Evolutionary conservation across 2,329 filamentous ascomycete species (phyloP).

Genomic region (Trichothecium roseum): DNA sequence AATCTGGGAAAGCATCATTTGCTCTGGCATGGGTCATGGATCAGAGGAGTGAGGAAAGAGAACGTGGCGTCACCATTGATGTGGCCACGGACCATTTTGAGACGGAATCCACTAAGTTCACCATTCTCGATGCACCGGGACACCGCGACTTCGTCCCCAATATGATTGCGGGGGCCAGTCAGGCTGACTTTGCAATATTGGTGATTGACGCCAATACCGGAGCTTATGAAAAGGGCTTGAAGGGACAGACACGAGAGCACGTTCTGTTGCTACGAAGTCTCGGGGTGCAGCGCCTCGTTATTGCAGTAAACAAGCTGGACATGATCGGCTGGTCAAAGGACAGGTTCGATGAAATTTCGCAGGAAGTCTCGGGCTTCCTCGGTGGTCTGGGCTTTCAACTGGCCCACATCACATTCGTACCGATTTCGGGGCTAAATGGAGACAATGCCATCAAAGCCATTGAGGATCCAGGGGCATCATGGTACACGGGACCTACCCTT

Average conservation of each 20-base stretch:
- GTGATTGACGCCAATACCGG: constrained; percentile 87
- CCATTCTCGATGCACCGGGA: constrained; percentile 89
- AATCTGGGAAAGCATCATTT: constrained; percentile 89
- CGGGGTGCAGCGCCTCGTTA: constrained; percentile 77
- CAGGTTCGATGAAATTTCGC: constrained; percentile 74
- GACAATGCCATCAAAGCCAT: constrained; percentile 67
- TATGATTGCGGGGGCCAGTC: constrained; percentile 95
- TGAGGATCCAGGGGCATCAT: constrained; percentile 47
- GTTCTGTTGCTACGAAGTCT: constrained; percentile 82
- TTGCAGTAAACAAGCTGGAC: constrained; percentile 94
- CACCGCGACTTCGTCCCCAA: constrained; percentile 96
- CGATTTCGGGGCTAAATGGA: constrained; percentile 79
- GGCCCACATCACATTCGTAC: constrained; percentile 78
- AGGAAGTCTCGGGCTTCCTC: constrained; percentile 76
- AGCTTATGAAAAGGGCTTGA: constrained; percentile 86
- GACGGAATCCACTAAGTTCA: constrained; percentile 77
- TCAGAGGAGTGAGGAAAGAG: constrained; percentile 79
- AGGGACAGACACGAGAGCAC: constrained; percentile 90
- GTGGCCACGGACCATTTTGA: constrained; percentile 93
- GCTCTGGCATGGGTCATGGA: constrained; percentile 96
- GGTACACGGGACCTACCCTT: constrained; percentile 74
- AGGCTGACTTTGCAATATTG: constrained; percentile 90
- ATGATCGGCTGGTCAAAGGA: constrained; percentile 72
- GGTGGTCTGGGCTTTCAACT: constrained; percentile 69
- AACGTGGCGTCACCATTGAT: constrained; percentile 88